Evolutionary conservation across 2,329 filamentous ascomycete genomes (phyloP).

Genomic region (Curvularia spicifera): DNA sequence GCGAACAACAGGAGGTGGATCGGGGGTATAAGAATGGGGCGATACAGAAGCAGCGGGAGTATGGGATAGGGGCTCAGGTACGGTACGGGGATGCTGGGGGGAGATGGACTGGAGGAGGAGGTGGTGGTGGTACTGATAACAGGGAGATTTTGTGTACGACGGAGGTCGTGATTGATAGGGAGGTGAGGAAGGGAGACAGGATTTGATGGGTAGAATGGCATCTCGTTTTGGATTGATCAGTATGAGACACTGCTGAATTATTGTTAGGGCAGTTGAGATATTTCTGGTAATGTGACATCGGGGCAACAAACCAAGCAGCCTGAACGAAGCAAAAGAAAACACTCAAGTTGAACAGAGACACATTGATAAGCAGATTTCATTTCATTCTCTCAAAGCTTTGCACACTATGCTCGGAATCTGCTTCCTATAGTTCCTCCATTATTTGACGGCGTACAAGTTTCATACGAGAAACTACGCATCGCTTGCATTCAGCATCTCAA

Average conservation of each 20-base stretch:
- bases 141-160: constrained; percentile 1
- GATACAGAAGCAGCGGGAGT: not conserved
- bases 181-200: not conserved
- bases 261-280: not conserved
- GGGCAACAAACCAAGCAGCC: not conserved
- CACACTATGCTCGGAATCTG: not conserved
- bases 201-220: not conserved
- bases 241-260: not conserved
- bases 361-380: not conserved
- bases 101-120: not conserved
- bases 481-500: not conserved
- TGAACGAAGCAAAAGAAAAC: not conserved
- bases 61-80: not conserved
- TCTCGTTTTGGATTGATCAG: not conserved
- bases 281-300: not conserved
- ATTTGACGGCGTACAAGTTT: not conserved
- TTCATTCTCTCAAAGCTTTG: not conserved
- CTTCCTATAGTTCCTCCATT: not conserved
- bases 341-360: not conserved
- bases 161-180: constrained; percentile 1
- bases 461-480: not conserved
- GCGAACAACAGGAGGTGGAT: no score
- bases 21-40: no score
- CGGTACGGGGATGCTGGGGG: not conserved
- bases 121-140: not conserved